These are phyloP conservation scores for Xerocomellus intermedius DNA, from an alignment of 768 basidiomycete genomes.

Conservation along the genomic window DNA sequence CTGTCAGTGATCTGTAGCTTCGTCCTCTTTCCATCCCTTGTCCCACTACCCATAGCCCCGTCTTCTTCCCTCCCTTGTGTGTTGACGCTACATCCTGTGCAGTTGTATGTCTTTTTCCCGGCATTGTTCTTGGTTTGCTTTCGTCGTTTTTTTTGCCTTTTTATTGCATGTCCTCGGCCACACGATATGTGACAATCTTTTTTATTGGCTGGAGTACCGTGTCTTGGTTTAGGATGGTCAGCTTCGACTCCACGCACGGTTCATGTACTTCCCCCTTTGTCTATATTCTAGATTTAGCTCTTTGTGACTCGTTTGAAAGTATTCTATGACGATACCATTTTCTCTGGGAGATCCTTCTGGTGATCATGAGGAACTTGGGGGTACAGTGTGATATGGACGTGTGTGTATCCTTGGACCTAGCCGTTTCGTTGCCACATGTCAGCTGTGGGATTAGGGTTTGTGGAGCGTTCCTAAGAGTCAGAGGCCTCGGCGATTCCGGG, in stretches of 20 bases:
- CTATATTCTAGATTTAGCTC: slow-evolving; percentile 20
- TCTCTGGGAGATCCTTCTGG: neutral
- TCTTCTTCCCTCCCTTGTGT: slow-evolving; percentile 1
- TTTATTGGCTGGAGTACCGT: slow-evolving; percentile 13
- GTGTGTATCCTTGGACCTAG: no score
- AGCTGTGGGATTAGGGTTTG: no score
- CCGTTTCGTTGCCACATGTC: no score
- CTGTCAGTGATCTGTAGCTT: slow-evolving; percentile 28
- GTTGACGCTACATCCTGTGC: slow-evolving; percentile 19
- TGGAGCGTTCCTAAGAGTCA: no score
- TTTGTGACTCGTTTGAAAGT: neutral
- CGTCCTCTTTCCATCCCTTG: slow-evolving; percentile 3
- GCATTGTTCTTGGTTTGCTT: slow-evolving; percentile 26
- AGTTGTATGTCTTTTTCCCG: slow-evolving; percentile 18
- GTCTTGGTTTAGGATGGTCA: slow-evolving; percentile 6
- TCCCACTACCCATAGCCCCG: slow-evolving; percentile 19
- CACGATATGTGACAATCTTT: slow-evolving; percentile 10
- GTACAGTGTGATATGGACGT: no score
- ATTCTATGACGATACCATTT: slow-evolving; percentile 4
- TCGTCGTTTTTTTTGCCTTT: slow-evolving; percentile 8
- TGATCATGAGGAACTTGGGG: no score
- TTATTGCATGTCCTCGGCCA: slow-evolving; percentile 11
- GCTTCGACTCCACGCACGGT: slow-evolving; percentile 1
- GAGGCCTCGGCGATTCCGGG: no score
- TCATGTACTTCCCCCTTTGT: slow-evolving; percentile 9